phyloP scores from a whole-genome alignment of 2,329 filamentous ascomycete species.

The Fusarium nanum region DNA sequence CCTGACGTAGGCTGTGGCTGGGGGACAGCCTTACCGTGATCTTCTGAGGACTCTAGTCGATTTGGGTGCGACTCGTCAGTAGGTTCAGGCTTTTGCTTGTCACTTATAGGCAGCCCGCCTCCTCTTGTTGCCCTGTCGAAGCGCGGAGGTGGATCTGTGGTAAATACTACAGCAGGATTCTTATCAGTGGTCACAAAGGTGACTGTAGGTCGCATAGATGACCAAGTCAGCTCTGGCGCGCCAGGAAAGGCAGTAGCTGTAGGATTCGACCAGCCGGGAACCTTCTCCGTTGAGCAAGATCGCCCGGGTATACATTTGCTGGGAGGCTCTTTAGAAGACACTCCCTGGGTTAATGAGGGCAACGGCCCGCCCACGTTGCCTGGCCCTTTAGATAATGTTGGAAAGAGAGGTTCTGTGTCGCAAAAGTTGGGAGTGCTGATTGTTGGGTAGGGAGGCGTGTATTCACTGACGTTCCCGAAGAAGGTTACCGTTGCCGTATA shows the following conservation, averaged over 20 bases:
- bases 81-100: slow-evolving; percentile 39
- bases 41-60: background rate
- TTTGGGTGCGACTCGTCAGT: slow-evolving; percentile 2
- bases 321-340: slow-evolving; percentile 21
- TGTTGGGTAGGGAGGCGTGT: slow-evolving; percentile 59
- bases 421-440: slow-evolving; percentile 57
- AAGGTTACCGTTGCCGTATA: slow-evolving; percentile 64
- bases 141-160: slow-evolving; percentile 53
- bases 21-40: background rate
- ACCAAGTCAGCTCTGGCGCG: slow-evolving; percentile 24
- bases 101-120: slow-evolving; percentile 13
- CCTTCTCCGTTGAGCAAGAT: slow-evolving; percentile 9
- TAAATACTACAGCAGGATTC: slow-evolving; percentile 62
- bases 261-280: slow-evolving; percentile 11
- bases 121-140: slow-evolving; percentile 49
- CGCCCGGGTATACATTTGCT: slow-evolving; percentile 10
- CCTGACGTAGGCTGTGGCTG: slow-evolving; percentile 8
- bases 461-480: slow-evolving; percentile 58
- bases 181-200: slow-evolving; percentile 66
- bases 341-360: background rate
- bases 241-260: slow-evolving; percentile 3
- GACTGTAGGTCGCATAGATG: slow-evolving; percentile 47
- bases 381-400: background rate
- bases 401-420: slow-evolving; percentile 22
- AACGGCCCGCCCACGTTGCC: background rate